A percentile compares a stretch with the other conserved stretches of the same genome.
Evolutionary conservation across 371 early-diverging fungal species (phyloP).

Genomic region (Mucor ambiguus): DNA sequence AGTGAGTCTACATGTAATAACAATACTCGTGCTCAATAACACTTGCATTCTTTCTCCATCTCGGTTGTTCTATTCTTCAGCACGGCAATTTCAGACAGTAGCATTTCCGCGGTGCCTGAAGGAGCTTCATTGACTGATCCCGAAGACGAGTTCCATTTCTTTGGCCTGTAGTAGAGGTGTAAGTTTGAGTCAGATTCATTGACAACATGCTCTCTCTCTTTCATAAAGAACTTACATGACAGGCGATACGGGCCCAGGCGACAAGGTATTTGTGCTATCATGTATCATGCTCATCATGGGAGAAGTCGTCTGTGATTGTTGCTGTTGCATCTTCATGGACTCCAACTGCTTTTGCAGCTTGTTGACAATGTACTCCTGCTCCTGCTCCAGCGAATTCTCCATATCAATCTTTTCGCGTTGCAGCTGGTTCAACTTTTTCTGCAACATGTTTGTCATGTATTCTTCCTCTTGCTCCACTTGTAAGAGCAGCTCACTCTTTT

Average conservation of each 20-base stretch:
- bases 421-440: constrained; percentile 70
- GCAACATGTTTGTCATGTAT: constrained; percentile 74
- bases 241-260: constrained; percentile 35
- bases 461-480: constrained; percentile 79
- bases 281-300: constrained; percentile 26
- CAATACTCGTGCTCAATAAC: not conserved
- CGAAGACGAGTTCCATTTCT: constrained; percentile 58
- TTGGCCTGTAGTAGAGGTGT: constrained; percentile 28
- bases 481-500: constrained; percentile 65
- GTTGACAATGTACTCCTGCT: constrained; percentile 84
- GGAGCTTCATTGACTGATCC: constrained; percentile 20
- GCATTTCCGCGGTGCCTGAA: constrained; percentile 64
- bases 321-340: constrained; percentile 51
- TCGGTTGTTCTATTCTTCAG: constrained; percentile 67
- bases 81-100: constrained; percentile 70
- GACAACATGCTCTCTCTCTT: not conserved
- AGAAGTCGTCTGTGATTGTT: constrained; percentile 15
- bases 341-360: constrained; percentile 66
- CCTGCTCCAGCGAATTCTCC: constrained; percentile 82
- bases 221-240: constrained; percentile 22
- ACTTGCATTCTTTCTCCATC: constrained; percentile 76
- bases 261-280: constrained; percentile 11
- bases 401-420: constrained; percentile 82
- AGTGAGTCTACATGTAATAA: not conserved
- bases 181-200: not conserved